Base-by-base conservation (phyloP, 352 stramenopile species). In the Phytophthora sansomeana region DNA sequence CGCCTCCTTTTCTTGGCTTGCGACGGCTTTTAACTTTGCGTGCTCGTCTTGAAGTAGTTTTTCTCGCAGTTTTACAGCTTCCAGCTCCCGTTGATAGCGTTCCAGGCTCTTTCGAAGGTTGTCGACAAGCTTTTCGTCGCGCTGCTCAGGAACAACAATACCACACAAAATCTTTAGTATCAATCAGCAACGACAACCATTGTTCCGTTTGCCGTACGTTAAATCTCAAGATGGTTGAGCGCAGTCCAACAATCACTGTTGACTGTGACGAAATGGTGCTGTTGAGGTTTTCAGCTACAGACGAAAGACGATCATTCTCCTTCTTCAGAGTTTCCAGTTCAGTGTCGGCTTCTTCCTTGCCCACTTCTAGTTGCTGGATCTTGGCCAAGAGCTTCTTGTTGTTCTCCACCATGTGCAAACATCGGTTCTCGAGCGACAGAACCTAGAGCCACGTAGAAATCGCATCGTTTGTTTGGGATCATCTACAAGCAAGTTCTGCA, bases 321-420 rank as follows among this genome's bases (percentile, higher is more conserved):
- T 77, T 58, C 6, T 64, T 65, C 10, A 89, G 65, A 43, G 49
- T 49, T 3, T 69, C 50, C 24, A 88, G 74, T 38, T 81, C 55
- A 0, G 48, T 30, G 4, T 77, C 65, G n/a, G 69, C 61, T 52
- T 91, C 77, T 3, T 56, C 68, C 36, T 91, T 72, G 1, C 56
- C 72, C 11, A 85, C 82, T 61, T 91, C 80, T 13, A 90, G 63
- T 29, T 85, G 76, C 44, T 91, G 72, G 29, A 92, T 91, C 60
- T 80, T 87, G 3, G 30, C 36, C n/a, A 92, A 43, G 2, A 92
- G 69, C n/a, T 78, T 83, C 46, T 89, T 90, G 71, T 88, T 91
- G 61, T 91, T 92, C 19, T 85, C 78, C 48, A 77, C 70, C 49
- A 88, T 56, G 42, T 91, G 81, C 33, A 79, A 74, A 30, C 73